Evolutionary conservation across 2,329 filamentous ascomycete species (phyloP).

Genomic region (Fusarium goolgardi): DNA sequence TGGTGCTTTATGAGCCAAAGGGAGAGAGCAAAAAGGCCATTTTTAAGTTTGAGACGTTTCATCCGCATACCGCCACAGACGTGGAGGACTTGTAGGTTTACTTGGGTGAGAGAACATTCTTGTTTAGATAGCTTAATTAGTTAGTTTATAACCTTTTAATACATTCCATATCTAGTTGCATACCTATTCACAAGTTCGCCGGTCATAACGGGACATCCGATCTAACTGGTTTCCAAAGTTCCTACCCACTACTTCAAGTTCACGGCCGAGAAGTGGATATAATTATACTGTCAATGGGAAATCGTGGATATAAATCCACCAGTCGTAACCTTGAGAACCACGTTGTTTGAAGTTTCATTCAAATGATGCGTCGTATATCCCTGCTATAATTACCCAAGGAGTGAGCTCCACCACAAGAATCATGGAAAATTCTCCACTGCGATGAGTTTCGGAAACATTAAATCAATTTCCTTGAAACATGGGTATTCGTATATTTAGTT

Average conservation of each 20-base stretch:
- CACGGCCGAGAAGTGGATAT: not conserved
- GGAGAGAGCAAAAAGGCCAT: slow-evolving; percentile 23
- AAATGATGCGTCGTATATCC: slow-evolving; percentile 7
- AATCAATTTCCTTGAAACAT: slow-evolving; percentile 33
- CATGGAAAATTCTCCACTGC: slow-evolving; percentile 11
- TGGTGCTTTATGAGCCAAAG: slow-evolving; percentile 25
- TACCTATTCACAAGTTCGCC: not conserved
- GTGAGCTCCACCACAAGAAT: slow-evolving; percentile 5
- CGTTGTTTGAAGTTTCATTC: slow-evolving; percentile 20
- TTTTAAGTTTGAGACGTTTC: slow-evolving; percentile 33
- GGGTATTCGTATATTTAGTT: not conserved
- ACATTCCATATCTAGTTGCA: not conserved
- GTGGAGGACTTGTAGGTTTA: slow-evolving; percentile 21
- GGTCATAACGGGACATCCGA: not conserved
- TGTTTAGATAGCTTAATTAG: not conserved
- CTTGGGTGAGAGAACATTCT: no score
- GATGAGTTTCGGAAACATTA: slow-evolving; percentile 25
- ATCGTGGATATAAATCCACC: slow-evolving; percentile 20
- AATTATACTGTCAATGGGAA: not conserved
- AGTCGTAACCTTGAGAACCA: not conserved
- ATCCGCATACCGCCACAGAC: slow-evolving; percentile 22
- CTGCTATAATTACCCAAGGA: slow-evolving; percentile 18
- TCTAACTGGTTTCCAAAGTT: not conserved
- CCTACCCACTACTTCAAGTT: not conserved
- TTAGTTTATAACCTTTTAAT: slow-evolving; percentile 12